A percentile compares a stretch with the other conserved stretches of the same genome.
These are phyloP conservation scores for Exobasidium cylindrosporum DNA, from an alignment of 1,284 basidiomycete species.

Conservation along the genomic window DNA sequence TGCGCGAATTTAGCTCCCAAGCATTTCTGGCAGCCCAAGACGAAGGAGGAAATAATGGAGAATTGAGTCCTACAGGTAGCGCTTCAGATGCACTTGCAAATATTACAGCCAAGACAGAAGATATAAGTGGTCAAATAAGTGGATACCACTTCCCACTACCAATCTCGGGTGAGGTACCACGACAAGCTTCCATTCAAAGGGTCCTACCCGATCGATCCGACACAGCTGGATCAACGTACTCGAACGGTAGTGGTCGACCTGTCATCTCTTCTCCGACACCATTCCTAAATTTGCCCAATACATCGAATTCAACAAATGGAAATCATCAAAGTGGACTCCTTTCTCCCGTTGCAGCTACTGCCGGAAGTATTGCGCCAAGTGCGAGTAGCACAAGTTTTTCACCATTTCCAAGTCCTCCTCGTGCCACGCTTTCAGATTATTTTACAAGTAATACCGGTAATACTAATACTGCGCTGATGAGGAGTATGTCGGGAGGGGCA, in stretches of 20 bases:
- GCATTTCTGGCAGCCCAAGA: neutral
- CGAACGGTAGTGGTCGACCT: neutral
- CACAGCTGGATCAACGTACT: neutral
- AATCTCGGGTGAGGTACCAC: neutral
- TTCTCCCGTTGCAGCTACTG: conserved; percentile 33
- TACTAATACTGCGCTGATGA: no score
- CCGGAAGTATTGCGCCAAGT: conserved; percentile 20
- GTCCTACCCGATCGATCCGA: neutral
- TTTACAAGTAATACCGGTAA: no score
- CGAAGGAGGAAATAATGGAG: neutral
- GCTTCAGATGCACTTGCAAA: neutral
- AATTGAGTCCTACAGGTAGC: neutral
- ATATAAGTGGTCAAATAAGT: neutral
- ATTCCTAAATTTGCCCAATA: neutral
- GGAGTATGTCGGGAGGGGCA: no score
- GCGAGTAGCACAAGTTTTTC: conserved; percentile 67
- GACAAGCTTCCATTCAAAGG: neutral
- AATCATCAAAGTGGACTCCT: conserved; percentile 34
- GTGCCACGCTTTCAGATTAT: conserved; percentile 62
- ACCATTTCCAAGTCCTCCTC: conserved; percentile 66
- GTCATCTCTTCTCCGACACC: neutral
- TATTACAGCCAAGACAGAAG: neutral
- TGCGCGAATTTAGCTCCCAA: neutral
- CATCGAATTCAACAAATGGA: conserved; percentile 5
- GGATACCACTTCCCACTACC: neutral